phyloP scores from a whole-genome alignment of 1,284 basidiomycete genomes.

The Phlebopus sp. region DNA sequence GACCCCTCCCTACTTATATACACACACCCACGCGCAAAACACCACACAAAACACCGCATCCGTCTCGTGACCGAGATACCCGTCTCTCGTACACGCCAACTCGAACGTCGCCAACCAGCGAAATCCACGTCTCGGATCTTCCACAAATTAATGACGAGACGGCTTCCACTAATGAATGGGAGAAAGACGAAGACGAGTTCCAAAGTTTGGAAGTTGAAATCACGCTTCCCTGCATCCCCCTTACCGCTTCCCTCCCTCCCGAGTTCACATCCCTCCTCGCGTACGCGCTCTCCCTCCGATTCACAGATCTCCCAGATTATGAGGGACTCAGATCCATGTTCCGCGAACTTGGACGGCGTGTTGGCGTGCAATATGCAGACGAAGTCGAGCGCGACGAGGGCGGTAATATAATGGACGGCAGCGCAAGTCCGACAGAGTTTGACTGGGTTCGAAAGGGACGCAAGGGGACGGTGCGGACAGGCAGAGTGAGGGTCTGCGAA shows the following conservation, averaged over 20 bases:
- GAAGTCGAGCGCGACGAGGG: constrained; percentile 25
- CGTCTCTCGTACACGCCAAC: not conserved
- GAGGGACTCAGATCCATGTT: constrained; percentile 82
- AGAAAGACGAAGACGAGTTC: not conserved
- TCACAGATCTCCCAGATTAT: constrained; percentile 91
- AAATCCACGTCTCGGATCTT: too few species aligned
- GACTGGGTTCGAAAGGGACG: constrained; percentile 27
- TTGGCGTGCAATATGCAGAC: constrained; percentile 51
- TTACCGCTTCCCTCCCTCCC: constrained; percentile 81
- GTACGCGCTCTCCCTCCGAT: constrained; percentile 83
- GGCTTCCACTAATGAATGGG: not conserved
- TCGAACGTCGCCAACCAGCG: too few species aligned
- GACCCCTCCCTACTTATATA: constrained; percentile 7
- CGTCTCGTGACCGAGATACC: constrained; percentile 9
- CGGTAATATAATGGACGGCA: constrained; percentile 45
- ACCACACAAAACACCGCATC: constrained; percentile 10
- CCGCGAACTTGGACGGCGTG: constrained; percentile 55
- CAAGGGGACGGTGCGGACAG: constrained; percentile 11
- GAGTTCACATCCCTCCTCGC: constrained; percentile 88
- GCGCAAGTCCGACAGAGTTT: constrained; percentile 18
- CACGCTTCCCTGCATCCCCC: constrained; percentile 36
- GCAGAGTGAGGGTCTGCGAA: constrained; percentile 32
- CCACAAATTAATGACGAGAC: too few species aligned
- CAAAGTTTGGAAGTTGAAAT: constrained; percentile 9
- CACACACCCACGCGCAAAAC: constrained; percentile 1